Conservation (phyloP, 2,329 filamentous ascomycete species). For the Coniella lustricola region DNA sequence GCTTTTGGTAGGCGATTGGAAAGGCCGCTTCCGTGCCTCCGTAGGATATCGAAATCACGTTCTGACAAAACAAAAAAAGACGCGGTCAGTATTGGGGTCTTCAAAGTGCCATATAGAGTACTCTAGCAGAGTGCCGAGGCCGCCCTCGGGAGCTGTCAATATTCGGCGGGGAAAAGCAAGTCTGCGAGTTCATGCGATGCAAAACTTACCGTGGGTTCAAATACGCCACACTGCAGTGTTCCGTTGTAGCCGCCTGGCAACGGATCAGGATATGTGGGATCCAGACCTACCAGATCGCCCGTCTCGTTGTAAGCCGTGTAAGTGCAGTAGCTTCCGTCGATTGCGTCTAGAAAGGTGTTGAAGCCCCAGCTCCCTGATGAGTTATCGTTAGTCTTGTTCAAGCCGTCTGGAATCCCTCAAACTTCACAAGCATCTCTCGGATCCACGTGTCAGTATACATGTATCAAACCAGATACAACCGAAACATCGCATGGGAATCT, state of each 20-base stretch:
- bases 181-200: too few relatives aligned
- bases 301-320: slow-evolving; percentile 40
- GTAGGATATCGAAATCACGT: slow-evolving; percentile 51
- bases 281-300: slow-evolving; percentile 33
- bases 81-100: too few relatives aligned
- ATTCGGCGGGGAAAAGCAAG: too few relatives aligned
- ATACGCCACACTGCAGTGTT: slow-evolving; percentile 27
- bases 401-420: too few relatives aligned
- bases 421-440: too few relatives aligned
- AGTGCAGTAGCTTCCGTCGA: slow-evolving; percentile 45
- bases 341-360: slow-evolving; percentile 31
- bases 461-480: too few relatives aligned
- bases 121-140: too few relatives aligned
- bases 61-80: slow-evolving; percentile 19
- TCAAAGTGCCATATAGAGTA: too few relatives aligned
- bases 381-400: not conserved
- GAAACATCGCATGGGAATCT: too few relatives aligned
- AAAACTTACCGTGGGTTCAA: slow-evolving; percentile 34
- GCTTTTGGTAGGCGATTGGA: slow-evolving; percentile 45
- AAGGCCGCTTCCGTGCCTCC: slow-evolving; percentile 47
- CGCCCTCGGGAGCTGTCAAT: too few relatives aligned
- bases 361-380: slow-evolving; percentile 6
- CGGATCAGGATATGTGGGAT: slow-evolving; percentile 42
- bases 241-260: slow-evolving; percentile 40
- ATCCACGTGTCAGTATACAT: too few relatives aligned